Conservation (phyloP, 768 basidiomycete species). For the Mycena capillaripes region DNA sequence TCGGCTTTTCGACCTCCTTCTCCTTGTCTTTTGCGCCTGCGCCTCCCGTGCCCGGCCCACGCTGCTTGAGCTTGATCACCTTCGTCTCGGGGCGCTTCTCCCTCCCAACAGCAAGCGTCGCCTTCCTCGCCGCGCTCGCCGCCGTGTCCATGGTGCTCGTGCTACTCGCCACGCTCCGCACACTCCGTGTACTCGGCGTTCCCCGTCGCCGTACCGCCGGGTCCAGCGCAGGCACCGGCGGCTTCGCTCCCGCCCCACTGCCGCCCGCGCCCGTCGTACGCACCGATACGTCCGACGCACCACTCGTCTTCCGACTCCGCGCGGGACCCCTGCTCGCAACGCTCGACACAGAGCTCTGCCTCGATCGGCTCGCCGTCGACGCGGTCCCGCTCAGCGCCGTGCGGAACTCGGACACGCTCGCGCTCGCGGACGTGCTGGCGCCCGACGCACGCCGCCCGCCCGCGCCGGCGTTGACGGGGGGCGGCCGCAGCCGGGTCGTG, state of each 20-base stretch:
- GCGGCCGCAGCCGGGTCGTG: constrained; percentile 31
- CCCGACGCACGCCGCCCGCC: constrained; percentile 14
- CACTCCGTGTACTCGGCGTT: constrained; percentile 40
- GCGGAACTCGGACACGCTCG: constrained; percentile 38
- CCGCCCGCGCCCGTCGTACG: constrained; percentile 29
- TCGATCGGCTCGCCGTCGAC: constrained; percentile 46
- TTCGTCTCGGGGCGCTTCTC: constrained; percentile 39
- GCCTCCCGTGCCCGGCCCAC: constrained; percentile 26
- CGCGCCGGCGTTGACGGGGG: neutral
- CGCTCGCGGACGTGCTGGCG: constrained; percentile 31
- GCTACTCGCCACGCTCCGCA: constrained; percentile 38
- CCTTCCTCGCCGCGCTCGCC: constrained; percentile 47
- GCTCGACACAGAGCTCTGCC: constrained; percentile 50
- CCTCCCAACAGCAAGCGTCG: constrained; percentile 32
- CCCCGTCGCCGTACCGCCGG: constrained; percentile 48
- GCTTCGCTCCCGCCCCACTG: neutral
- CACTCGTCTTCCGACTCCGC: constrained; percentile 32
- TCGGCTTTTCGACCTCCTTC: constrained; percentile 32
- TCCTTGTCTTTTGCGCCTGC: constrained; percentile 23
- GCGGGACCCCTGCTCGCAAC: constrained; percentile 45
- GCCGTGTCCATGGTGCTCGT: constrained; percentile 42
- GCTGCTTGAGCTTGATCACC: constrained; percentile 36
- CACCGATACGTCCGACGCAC: constrained; percentile 35
- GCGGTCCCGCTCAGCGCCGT: constrained; percentile 41
- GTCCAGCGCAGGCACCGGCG: constrained; percentile 46